Percentiles rank a stretch among this genome's conserved stretches.
phyloP scores from a whole-genome alignment of 768 basidiomycete species.

The Kwoniella dendrophila region DNA sequence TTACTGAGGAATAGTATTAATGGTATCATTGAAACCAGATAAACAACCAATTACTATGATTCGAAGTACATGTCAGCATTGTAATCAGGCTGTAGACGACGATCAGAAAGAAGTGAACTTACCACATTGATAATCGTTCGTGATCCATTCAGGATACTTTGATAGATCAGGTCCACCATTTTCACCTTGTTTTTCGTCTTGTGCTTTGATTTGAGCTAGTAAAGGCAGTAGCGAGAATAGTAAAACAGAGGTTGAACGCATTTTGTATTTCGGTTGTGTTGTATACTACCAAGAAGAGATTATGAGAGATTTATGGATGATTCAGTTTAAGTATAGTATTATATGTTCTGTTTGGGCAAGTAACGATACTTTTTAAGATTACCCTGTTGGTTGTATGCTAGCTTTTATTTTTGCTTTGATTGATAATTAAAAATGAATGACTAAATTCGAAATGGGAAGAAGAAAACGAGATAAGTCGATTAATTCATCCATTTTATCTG shows the following conservation, averaged over 20 bases:
- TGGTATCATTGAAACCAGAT: constrained; percentile 22
- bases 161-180: constrained; percentile 7
- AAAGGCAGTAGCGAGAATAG: constrained; percentile 1
- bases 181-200: constrained; percentile 5
- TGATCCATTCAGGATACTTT: constrained; percentile 26
- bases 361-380: too few species aligned
- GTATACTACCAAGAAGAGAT: too few species aligned
- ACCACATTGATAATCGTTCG: constrained; percentile 34
- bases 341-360: too few species aligned
- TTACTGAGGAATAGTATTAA: constrained; percentile 25
- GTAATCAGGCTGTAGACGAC: background rate
- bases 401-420: too few species aligned
- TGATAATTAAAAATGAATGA: too few species aligned
- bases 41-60: constrained; percentile 26
- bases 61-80: background rate
- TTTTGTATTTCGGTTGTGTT: background rate
- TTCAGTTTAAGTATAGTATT: too few species aligned
- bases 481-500: too few species aligned
- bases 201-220: constrained; percentile 1
- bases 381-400: too few species aligned
- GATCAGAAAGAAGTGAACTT: constrained; percentile 1
- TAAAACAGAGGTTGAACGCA: background rate
- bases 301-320: too few species aligned
- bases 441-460: too few species aligned
- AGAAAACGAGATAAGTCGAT: too few species aligned